These are phyloP conservation scores for Hymenotorrendiella dingleyae DNA, from an alignment of 2,329 filamentous ascomycete species.

Conservation along the genomic window DNA sequence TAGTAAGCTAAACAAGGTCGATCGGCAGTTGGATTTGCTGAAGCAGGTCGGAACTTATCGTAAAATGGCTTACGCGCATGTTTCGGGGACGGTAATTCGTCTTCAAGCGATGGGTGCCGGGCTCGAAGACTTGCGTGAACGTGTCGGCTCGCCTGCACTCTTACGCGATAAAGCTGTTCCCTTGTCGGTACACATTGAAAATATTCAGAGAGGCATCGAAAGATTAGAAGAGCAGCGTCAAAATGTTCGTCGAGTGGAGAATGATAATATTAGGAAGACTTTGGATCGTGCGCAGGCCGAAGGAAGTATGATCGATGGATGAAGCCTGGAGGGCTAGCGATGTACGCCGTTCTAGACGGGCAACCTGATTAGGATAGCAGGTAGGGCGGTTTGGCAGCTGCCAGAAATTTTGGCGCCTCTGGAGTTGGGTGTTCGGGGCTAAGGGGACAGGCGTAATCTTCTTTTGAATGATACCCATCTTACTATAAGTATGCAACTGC, in stretches of 20 bases:
- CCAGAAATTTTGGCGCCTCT: no score
- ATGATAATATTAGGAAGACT: conserved; percentile 49
- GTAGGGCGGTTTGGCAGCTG: no score
- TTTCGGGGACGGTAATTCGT: conserved; percentile 65
- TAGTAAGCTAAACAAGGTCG: conserved; percentile 52
- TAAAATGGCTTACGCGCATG: conserved; percentile 58
- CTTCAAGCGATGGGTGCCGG: conserved; percentile 67
- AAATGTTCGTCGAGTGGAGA: conserved; percentile 52
- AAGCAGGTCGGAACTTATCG: conserved; percentile 61
- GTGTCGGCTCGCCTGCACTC: conserved; percentile 61
- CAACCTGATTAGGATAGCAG: no score
- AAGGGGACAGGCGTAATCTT: no score
- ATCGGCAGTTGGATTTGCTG: conserved; percentile 59
- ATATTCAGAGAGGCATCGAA: conserved; percentile 67
- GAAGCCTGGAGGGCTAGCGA: background rate
- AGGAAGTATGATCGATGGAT: conserved; percentile 24
- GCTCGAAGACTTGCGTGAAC: conserved; percentile 64
- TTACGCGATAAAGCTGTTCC: conserved; percentile 51
- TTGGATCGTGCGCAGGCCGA: conserved; percentile 42
- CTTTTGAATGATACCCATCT: no score
- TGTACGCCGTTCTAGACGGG: background rate
- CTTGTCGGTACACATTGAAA: conserved; percentile 68
- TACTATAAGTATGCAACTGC: no score
- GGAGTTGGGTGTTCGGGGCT: no score
- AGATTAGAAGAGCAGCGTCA: conserved; percentile 60